Percentiles rank a stretch among this genome's conserved stretches.
Conservation (phyloP, 2,329 filamentous ascomycete genomes). For the Aspergillus pseudotamarii region DNA sequence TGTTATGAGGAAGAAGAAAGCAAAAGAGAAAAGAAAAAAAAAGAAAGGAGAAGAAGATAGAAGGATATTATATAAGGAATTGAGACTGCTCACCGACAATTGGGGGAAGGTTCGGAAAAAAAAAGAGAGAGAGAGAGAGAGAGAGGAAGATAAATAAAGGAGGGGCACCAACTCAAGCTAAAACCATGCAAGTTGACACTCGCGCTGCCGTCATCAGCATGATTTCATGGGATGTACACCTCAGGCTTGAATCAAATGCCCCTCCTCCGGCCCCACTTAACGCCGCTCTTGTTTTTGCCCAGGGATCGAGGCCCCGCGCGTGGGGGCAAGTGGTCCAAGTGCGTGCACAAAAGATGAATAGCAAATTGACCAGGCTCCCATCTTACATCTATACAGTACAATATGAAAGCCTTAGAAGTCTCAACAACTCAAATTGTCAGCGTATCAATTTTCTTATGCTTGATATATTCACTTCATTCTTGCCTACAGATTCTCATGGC, state of each 20-base stretch:
- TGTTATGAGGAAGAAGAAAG: conserved; percentile 13
- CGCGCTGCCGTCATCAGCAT: not conserved
- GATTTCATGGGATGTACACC: not conserved
- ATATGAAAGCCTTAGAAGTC: too few species aligned
- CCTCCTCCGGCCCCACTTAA: not conserved
- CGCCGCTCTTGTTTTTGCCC: not conserved
- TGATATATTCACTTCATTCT: too few species aligned
- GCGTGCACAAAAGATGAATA: not conserved
- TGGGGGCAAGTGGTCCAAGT: not conserved
- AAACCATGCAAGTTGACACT: not conserved
- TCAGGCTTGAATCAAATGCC: not conserved
- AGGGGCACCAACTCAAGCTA: conserved; percentile 9
- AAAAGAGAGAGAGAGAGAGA: conserved; percentile 13
- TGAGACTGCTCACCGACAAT: not conserved
- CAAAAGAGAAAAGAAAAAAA: conserved; percentile 7
- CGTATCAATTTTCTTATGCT: too few species aligned
- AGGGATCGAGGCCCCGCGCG: not conserved
- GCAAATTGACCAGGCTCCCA: not conserved
- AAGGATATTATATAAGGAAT: conserved; percentile 5
- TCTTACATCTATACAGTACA: not conserved
- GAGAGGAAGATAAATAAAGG: conserved; percentile 7
- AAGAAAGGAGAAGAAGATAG: conserved; percentile 10
- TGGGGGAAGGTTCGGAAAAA: not conserved
- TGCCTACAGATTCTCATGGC: not conserved
- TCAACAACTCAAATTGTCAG: too few species aligned